Conservation (phyloP, 1,139 yeast genomes). For the Yamadazyma taylorii region DNA sequence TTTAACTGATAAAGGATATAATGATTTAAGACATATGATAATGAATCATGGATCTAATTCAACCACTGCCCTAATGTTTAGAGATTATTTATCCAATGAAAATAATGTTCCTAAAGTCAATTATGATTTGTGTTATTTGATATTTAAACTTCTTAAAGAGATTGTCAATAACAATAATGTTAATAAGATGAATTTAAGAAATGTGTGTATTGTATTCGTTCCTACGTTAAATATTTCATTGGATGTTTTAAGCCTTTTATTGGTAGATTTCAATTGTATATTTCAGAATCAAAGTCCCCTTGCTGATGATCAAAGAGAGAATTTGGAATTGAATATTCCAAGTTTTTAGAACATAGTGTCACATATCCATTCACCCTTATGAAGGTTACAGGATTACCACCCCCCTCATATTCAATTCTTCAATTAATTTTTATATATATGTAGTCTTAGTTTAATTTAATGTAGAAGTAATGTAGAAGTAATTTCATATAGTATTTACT, state of each 20-base stretch:
- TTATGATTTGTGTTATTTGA: constrained; percentile 59
- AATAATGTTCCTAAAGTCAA: constrained; percentile 41
- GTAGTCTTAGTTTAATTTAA: too few relatives aligned
- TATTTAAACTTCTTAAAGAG: constrained; percentile 65
- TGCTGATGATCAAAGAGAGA: constrained; percentile 37
- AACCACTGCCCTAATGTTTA: constrained; percentile 27
- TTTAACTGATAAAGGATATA: constrained; percentile 52
- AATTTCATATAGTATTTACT: too few relatives aligned
- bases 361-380: not conserved
- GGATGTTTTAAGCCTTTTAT: constrained; percentile 59
- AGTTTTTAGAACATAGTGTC: constrained; percentile 24
- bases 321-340: constrained; percentile 44
- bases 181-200: constrained; percentile 82
- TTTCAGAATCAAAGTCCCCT: constrained; percentile 56
- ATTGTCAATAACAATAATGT: constrained; percentile 62
- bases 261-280: constrained; percentile 64
- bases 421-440: too few relatives aligned
- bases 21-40: constrained; percentile 31
- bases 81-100: constrained; percentile 30
- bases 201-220: constrained; percentile 81
- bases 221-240: constrained; percentile 78
- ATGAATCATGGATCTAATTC: constrained; percentile 18
- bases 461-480: too few relatives aligned
- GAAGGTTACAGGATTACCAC: too few relatives aligned
- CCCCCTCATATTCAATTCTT: too few relatives aligned